Base-by-base conservation (phyloP, 1,284 basidiomycete genomes). In the Xanthoconium separans region DNA sequence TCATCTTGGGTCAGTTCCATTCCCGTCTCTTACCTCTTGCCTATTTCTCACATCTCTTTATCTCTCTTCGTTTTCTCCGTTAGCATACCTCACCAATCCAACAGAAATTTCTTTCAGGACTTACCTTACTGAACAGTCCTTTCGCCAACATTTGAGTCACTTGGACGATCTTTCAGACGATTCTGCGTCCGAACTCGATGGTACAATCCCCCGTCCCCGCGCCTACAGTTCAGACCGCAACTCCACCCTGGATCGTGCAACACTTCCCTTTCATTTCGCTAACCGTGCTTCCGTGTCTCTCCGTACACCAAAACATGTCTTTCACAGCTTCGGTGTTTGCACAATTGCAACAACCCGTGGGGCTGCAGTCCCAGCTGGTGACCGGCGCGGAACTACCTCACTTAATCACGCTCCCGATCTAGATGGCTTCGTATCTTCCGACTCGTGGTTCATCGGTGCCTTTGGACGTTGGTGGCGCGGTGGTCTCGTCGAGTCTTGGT, bases 71-170 rank as follows among this genome's bases (percentile, higher is more conserved):
- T 36, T 34, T 15, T 10, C 61, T 56, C 58, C 41, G 45, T 44
- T 70, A 96, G 95, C 95, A 44, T 95, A 95, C 77, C 83, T 94
- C 70, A 93, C 93, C 40, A 97, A 96, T 70, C 95, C 95, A 16
- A 86, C 87, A 53, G 94, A 98, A 73, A 84, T 85, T 44, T 94
- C 93, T 4, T 98, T 98, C 74, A 85, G 93, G 53, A 82, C 93
- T 15, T 95, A 94, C 75, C 87, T 98, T 64, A 98, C 95, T 33
- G 94, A 97, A 69, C 89, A 93, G 67, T 94, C 94, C 37, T 97
- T 98, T 70, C 90, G 94, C 50, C 89, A 93, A 56, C 94, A 98
- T 70, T 82, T 98, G 54, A 92, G 87, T 58, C 88, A 89, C 56
- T 84, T 98, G 65, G 89, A 94, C 64, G 87, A 89, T 65, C 76